phyloP scores from a whole-genome alignment of 106 monocot genomes.

The Allium sativum region DNA sequence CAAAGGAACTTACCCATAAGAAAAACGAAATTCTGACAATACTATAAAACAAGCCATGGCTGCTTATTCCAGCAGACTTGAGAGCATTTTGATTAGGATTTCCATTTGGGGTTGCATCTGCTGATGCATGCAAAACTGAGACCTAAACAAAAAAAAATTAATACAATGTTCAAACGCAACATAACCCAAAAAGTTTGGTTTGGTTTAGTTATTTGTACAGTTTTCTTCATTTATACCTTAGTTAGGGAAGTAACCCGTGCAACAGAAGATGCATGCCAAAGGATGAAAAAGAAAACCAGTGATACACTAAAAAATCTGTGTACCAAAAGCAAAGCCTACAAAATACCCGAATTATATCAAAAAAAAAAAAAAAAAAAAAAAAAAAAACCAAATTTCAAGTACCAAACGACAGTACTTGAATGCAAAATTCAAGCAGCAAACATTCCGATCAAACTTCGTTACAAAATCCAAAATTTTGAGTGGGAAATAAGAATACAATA shows the following conservation, averaged over 20 bases:
- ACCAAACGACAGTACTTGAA: too few species aligned
- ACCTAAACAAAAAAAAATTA: conserved; percentile 14
- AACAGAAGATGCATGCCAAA: conserved; percentile 70
- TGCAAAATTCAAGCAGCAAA: too few species aligned
- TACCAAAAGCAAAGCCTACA: conserved; percentile 84
- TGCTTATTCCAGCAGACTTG: conserved; percentile 33
- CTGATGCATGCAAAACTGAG: conserved; percentile 17
- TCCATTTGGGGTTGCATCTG: conserved; percentile 11
- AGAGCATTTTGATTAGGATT: conserved; percentile 12
- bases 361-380: too few species aligned
- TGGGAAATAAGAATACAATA: too few species aligned
- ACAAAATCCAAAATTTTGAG: too few species aligned
- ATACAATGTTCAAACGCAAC: too few species aligned
- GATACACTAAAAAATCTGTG: conserved; percentile 90
- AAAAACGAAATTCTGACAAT: conserved; percentile 69
- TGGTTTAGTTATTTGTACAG: too few species aligned
- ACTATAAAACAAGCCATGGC: conserved; percentile 81
- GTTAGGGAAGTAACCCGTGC: conserved; percentile 14
- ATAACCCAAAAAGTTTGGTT: too few species aligned
- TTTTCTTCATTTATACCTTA: conserved; percentile 23
- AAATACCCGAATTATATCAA: not conserved
- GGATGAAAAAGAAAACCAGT: conserved; percentile 74
- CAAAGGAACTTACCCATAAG: conserved; percentile 76
- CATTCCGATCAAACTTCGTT: too few species aligned
- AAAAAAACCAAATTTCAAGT: too few species aligned